Conservation (phyloP, 768 basidiomycete genomes). For the Inosperma sp. region DNA sequence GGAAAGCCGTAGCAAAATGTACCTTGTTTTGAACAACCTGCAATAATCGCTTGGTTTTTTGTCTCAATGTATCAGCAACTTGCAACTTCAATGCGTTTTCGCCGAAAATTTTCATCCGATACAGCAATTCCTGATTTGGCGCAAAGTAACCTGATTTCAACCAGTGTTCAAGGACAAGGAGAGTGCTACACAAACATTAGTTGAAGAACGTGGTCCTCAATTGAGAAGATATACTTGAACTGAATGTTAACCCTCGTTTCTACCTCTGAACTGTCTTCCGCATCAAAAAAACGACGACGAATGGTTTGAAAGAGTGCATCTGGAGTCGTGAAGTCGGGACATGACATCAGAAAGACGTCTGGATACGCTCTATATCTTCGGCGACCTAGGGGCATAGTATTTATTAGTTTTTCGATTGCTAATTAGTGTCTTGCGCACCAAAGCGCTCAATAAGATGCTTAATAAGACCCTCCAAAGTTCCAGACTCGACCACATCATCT, state of each 20-base stretch:
- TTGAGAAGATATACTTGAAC: constrained; percentile 29
- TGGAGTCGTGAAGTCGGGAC: constrained; percentile 38
- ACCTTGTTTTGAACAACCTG: too few species aligned
- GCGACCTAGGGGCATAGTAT: constrained; percentile 19
- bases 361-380: constrained; percentile 33
- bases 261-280: constrained; percentile 20
- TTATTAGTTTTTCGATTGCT: neutral
- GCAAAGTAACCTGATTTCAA: constrained; percentile 27
- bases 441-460: constrained; percentile 35
- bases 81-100: constrained; percentile 21
- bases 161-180: constrained; percentile 36
- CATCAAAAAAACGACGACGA: constrained; percentile 35
- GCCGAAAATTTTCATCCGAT: constrained; percentile 35
- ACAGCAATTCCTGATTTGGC: constrained; percentile 28
- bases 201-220: neutral
- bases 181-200: constrained; percentile 23
- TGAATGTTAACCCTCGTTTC: constrained; percentile 30
- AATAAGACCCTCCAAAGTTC: constrained; percentile 41
- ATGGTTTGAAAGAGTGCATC: constrained; percentile 37
- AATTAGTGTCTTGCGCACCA: constrained; percentile 22
- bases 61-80: too few species aligned
- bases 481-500: constrained; percentile 18
- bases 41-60: too few species aligned
- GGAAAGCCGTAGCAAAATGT: too few species aligned
- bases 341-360: constrained; percentile 39